A percentile compares a stretch with the other conserved stretches of the same genome.
These are phyloP conservation scores for Populus ilicifolia DNA, from an alignment of 345 rosid genomes.

Conservation along the genomic window DNA sequence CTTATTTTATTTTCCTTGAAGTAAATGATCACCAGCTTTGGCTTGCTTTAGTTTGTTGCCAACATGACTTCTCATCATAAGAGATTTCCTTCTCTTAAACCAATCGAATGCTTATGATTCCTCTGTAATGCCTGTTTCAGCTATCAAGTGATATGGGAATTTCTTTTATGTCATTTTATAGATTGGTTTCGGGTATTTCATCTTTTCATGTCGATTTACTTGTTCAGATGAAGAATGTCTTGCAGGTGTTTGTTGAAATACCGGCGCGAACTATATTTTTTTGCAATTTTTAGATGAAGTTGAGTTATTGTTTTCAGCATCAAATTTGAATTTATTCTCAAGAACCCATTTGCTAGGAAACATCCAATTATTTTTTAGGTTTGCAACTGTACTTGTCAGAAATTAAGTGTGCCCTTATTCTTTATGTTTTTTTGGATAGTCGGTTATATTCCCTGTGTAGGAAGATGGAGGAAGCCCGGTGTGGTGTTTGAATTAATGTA, in stretches of 20 bases:
- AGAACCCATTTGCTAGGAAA: not conserved
- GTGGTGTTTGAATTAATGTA: not conserved
- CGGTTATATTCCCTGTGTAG: not conserved
- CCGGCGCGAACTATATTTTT: not conserved
- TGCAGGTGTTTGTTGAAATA: slow-evolving; percentile 30
- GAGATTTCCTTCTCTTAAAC: not conserved
- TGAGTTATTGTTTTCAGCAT: not conserved
- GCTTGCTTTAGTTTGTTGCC: not conserved
- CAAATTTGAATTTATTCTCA: not conserved
- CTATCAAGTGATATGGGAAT: not conserved
- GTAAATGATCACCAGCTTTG: not conserved
- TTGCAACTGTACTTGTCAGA: not conserved
- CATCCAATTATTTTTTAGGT: not conserved
- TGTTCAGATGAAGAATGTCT: not conserved
- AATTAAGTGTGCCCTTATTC: not conserved
- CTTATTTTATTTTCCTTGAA: not conserved
- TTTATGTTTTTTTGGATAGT: not conserved
- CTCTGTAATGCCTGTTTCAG: not conserved
- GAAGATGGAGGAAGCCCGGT: not conserved
- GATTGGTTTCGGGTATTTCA: not conserved
- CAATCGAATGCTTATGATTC: not conserved
- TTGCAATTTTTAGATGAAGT: not conserved
- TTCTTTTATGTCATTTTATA: not conserved
- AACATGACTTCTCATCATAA: not conserved
- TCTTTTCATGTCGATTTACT: not conserved